phyloP scores from a whole-genome alignment of 148 eudicot species.

The Selenicereus undatus region DNA sequence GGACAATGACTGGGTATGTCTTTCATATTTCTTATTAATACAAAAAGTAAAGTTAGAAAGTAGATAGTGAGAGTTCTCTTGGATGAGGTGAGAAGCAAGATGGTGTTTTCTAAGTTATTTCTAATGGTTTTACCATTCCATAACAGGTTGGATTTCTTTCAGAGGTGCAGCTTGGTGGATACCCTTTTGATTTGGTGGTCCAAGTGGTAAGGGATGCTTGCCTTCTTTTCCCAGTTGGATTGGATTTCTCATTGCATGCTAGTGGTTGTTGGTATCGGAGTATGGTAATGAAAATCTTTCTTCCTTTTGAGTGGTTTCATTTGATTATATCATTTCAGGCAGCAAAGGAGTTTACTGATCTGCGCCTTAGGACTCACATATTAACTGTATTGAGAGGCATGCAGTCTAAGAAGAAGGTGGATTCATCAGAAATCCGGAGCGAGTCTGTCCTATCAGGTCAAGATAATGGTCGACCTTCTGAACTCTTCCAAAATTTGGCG shows the following conservation, averaged over 20 bases:
- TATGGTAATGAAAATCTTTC: neutral
- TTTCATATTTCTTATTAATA: slow-evolving; percentile 9
- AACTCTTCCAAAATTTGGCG: slow-evolving; percentile 80
- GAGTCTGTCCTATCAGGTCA: slow-evolving; percentile 39
- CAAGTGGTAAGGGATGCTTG: slow-evolving; percentile 56
- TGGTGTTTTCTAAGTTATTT: slow-evolving; percentile 4
- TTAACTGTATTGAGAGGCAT: slow-evolving; percentile 76
- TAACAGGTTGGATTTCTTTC: slow-evolving; percentile 80
- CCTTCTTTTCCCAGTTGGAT: slow-evolving; percentile 15
- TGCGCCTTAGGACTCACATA: slow-evolving; percentile 74
- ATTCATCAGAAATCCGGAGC: slow-evolving; percentile 34
- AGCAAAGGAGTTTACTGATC: slow-evolving; percentile 74
- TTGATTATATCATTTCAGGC: slow-evolving; percentile 48
- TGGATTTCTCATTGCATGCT: slow-evolving; percentile 7
- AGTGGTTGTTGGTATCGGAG: neutral
- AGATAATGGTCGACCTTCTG: slow-evolving; percentile 46
- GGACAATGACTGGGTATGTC: slow-evolving; percentile 92
- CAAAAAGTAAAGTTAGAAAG: neutral
- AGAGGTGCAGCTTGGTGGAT: slow-evolving; percentile 90
- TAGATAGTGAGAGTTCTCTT: neutral
- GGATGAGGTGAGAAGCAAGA: neutral
- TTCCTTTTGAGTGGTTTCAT: slow-evolving; percentile 8
- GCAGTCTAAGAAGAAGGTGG: slow-evolving; percentile 60
- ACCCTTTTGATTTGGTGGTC: slow-evolving; percentile 64
- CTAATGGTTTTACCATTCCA: slow-evolving; percentile 20